phyloP scores from a whole-genome alignment of 2,329 filamentous ascomycete species.

The Nannizzia gypsea region DNA sequence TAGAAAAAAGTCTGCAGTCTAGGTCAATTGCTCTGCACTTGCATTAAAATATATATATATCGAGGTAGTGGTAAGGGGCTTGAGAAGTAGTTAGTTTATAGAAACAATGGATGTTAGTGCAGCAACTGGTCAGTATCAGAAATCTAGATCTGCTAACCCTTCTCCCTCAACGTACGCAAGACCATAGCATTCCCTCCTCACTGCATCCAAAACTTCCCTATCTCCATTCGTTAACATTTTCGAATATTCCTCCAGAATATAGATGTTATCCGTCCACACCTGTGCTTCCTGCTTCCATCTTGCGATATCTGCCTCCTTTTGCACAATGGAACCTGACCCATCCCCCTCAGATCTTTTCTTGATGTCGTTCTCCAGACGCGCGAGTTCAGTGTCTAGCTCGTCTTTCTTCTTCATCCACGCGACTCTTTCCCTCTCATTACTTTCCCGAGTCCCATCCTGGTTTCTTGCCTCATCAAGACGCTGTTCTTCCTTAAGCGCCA shows the following conservation, averaged over 20 bases:
- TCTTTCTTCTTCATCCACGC: slow-evolving; percentile 9
- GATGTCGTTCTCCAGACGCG: slow-evolving; percentile 15
- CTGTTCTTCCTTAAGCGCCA: slow-evolving; percentile 12
- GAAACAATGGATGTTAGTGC: background rate
- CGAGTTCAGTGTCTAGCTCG: slow-evolving; percentile 7
- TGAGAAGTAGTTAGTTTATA: background rate
- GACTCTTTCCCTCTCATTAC: slow-evolving; percentile 9
- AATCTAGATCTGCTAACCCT: slow-evolving; percentile 34
- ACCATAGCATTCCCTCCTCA: slow-evolving; percentile 40
- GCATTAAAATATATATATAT: background rate
- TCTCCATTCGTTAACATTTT: slow-evolving; percentile 31
- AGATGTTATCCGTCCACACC: slow-evolving; percentile 36
- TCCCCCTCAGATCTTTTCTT: slow-evolving; percentile 19
- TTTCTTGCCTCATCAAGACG: slow-evolving; percentile 9
- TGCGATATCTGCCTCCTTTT: slow-evolving; percentile 25
- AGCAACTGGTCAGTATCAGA: background rate
- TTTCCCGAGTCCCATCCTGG: slow-evolving; percentile 11
- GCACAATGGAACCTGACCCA: slow-evolving; percentile 17
- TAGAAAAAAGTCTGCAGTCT: background rate
- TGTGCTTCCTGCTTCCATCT: slow-evolving; percentile 23
- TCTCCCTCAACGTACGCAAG: slow-evolving; percentile 45
- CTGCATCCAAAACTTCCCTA: slow-evolving; percentile 31
- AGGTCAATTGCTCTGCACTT: background rate
- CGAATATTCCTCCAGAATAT: slow-evolving; percentile 32
- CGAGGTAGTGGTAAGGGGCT: background rate